Conservation (phyloP, 495 filamentous ascomycete species). For the Endocarpon pusillum region DNA sequence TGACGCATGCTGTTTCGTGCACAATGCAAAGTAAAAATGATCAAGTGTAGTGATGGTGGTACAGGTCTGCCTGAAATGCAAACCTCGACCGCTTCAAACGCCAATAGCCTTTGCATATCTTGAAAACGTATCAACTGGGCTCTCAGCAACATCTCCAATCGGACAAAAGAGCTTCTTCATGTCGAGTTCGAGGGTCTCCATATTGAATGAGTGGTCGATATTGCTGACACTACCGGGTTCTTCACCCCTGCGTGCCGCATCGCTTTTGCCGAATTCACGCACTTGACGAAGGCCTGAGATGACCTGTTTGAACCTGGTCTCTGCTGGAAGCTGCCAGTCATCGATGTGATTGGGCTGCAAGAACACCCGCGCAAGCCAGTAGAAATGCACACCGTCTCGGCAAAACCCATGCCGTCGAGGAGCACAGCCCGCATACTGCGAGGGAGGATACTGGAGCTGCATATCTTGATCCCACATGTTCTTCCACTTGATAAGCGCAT, state of each 20-base stretch:
- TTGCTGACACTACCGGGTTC: slow-evolving; percentile 39
- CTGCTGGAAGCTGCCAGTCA: slow-evolving; percentile 31
- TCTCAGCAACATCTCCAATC: slow-evolving; percentile 16
- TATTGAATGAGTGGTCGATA: slow-evolving; percentile 32
- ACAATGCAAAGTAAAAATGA: no score
- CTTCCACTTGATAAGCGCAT: slow-evolving; percentile 48
- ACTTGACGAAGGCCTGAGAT: slow-evolving; percentile 41
- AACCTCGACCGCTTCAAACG: no score
- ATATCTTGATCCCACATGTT: slow-evolving; percentile 46
- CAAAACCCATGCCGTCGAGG: slow-evolving; percentile 42
- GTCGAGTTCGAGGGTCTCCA: slow-evolving; percentile 42
- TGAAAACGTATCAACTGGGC: no score
- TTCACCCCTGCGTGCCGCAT: slow-evolving; percentile 32
- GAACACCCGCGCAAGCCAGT: slow-evolving; percentile 38
- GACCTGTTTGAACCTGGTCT: slow-evolving; percentile 38
- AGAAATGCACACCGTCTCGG: slow-evolving; percentile 47
- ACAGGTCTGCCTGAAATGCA: no score
- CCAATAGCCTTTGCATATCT: no score
- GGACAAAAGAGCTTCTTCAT: slow-evolving; percentile 49
- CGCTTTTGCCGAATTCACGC: slow-evolving; percentile 33
- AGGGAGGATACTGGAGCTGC: slow-evolving; percentile 39
- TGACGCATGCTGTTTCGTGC: no score
- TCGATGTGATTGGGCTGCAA: slow-evolving; percentile 26
- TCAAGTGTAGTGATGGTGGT: no score
- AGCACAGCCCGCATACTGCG: slow-evolving; percentile 12